Evolutionary conservation across 768 basidiomycete species (phyloP).

Genomic region (Porphyrellus cyaneotinctus): DNA sequence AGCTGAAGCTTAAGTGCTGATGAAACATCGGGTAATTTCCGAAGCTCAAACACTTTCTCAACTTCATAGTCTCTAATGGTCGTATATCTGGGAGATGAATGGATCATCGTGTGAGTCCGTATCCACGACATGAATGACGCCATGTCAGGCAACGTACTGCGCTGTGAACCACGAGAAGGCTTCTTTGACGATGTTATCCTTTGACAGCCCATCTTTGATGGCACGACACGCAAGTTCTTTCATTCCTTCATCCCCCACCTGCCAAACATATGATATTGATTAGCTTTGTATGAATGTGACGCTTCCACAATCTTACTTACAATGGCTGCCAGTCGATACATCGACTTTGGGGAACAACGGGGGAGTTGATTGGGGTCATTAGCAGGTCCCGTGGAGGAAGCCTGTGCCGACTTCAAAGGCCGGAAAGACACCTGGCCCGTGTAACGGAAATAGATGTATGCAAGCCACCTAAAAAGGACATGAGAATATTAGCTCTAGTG

Average conservation of each 20-base stretch:
- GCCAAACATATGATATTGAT: not conserved
- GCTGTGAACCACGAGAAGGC: conserved; percentile 31
- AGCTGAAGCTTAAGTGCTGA: conserved; percentile 22
- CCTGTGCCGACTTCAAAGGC: conserved; percentile 20
- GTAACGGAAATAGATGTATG: conserved; percentile 31
- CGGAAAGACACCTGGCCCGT: conserved; percentile 28
- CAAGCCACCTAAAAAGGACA: conserved; percentile 22
- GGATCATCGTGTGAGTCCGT: not conserved
- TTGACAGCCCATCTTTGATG: conserved; percentile 21
- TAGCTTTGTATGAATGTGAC: not conserved
- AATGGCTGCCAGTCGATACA: conserved; percentile 33
- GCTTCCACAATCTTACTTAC: conserved; percentile 13
- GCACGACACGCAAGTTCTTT: conserved; percentile 24
- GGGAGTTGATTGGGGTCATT: not conserved
- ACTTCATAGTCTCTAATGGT: conserved; percentile 16
- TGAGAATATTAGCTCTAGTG: not conserved
- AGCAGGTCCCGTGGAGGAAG: not conserved
- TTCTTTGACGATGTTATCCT: conserved; percentile 27
- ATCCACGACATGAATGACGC: not conserved
- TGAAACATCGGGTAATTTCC: conserved; percentile 20
- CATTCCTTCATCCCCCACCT: conserved; percentile 26
- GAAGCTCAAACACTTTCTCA: conserved; percentile 16
- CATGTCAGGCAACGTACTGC: conserved; percentile 20
- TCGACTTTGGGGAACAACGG: conserved; percentile 35
- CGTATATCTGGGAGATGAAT: conserved; percentile 12